phyloP scores from a whole-genome alignment of 441 rosid species.

The Croton setiger region DNA sequence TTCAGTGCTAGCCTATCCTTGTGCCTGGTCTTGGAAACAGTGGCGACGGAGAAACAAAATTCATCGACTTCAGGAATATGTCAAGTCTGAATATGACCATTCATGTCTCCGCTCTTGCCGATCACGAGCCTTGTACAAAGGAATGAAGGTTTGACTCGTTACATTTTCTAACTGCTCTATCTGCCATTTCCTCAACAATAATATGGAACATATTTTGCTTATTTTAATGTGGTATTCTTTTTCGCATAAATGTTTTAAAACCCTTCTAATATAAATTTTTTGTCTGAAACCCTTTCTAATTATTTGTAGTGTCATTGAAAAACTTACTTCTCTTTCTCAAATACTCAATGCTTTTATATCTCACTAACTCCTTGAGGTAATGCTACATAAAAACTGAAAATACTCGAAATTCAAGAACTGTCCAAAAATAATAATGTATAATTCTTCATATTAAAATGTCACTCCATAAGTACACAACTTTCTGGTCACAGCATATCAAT shows the following conservation, averaged over 20 bases:
- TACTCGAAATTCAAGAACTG: too few species aligned
- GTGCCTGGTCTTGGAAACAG: constrained; percentile 99
- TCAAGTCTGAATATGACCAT: constrained; percentile 94
- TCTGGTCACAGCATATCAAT: background rate
- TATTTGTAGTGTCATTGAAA: background rate
- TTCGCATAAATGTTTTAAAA: background rate
- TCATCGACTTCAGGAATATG: constrained; percentile 91
- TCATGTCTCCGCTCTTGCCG: constrained; percentile 98
- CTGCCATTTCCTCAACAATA: background rate
- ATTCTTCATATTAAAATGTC: background rate
- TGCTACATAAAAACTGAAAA: background rate
- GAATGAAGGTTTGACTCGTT: constrained; percentile 81
- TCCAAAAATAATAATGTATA: background rate
- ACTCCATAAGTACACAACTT: background rate
- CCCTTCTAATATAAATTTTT: background rate
- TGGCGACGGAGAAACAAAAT: constrained; percentile 89
- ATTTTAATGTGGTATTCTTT: background rate
- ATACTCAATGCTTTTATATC: background rate
- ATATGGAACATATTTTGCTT: background rate
- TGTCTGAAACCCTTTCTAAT: background rate
- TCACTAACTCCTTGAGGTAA: background rate
- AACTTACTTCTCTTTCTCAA: background rate
- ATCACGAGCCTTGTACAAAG: constrained; percentile 96
- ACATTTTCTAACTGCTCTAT: constrained; percentile 13
- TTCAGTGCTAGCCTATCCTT: constrained; percentile 87